phyloP scores from a whole-genome alignment of 2,329 filamentous ascomycete species.

The Trichoderma sp. region DNA sequence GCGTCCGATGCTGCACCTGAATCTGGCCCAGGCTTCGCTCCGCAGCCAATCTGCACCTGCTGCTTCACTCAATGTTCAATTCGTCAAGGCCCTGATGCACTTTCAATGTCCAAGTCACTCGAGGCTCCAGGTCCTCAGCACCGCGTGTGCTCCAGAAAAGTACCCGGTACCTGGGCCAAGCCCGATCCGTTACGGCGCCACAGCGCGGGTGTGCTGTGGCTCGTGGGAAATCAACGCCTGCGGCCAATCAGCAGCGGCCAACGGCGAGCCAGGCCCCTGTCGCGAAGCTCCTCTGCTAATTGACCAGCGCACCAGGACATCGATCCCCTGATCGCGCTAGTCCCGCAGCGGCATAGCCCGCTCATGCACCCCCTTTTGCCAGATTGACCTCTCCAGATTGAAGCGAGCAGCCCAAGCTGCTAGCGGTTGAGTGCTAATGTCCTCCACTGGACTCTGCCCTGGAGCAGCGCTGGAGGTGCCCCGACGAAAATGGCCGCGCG shows the following conservation, averaged over 20 bases:
- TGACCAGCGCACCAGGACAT: constrained; percentile 25
- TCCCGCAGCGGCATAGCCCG: constrained; percentile 14
- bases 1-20: background rate
- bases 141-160: constrained; percentile 14
- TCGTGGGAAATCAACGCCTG: constrained; percentile 1
- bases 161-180: constrained; percentile 18
- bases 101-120: background rate
- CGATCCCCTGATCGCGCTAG: constrained; percentile 27
- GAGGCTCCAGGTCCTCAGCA: background rate
- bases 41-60: constrained; percentile 3
- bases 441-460: background rate
- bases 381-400: constrained; percentile 25
- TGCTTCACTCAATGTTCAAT: background rate
- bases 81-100: background rate
- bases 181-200: constrained; percentile 28
- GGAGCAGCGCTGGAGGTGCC: background rate
- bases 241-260: constrained; percentile 26
- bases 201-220: constrained; percentile 25
- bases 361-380: constrained; percentile 30
- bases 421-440: background rate
- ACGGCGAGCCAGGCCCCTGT: constrained; percentile 4
- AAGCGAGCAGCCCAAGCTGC: constrained; percentile 16
- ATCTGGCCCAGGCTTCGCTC: background rate
- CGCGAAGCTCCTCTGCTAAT: constrained; percentile 17
- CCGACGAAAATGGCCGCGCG: background rate